Evolutionary conservation across 2,329 filamentous ascomycete genomes (phyloP).

Genomic region (Claviceps monticola): DNA sequence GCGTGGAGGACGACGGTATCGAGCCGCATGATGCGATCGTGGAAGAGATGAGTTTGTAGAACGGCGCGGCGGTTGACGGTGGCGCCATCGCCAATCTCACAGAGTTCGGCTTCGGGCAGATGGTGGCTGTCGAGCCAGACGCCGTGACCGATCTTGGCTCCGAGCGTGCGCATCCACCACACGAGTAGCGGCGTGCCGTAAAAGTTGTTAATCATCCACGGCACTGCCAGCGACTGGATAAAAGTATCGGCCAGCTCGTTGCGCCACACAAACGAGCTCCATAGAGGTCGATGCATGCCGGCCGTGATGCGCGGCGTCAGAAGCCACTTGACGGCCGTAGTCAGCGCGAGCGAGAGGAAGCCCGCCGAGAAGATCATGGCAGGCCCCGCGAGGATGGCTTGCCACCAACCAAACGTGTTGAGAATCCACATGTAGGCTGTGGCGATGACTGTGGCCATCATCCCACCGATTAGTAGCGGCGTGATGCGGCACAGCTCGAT

Average conservation of each 20-base stretch:
- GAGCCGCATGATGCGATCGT: conserved; percentile 12
- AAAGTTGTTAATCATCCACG: conserved; percentile 7
- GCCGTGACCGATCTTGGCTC: conserved; percentile 10
- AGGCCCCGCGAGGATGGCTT: conserved; percentile 6
- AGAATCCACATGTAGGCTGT: conserved; percentile 6
- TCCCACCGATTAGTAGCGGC: conserved; percentile 7
- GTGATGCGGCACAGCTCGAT: conserved; percentile 9
- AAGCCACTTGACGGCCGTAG: conserved; percentile 10
- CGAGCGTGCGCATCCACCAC: conserved; percentile 9
- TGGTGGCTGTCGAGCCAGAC: conserved; percentile 12
- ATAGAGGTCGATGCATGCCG: conserved; percentile 10
- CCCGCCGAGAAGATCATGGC: conserved; percentile 4
- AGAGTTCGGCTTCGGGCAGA: conserved; percentile 11
- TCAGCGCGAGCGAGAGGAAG: conserved; percentile 3
- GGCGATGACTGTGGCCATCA: conserved; percentile 2
- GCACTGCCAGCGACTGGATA: conserved; percentile 25
- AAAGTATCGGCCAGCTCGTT: conserved; percentile 45
- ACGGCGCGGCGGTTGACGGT: conserved; percentile 11
- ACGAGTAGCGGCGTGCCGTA: conserved; percentile 11
- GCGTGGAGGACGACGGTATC: conserved; percentile 9
- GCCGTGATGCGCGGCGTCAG: conserved; percentile 8
- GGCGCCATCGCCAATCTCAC: conserved; percentile 8
- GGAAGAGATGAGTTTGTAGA: conserved; percentile 11
- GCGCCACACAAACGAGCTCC: conserved; percentile 13
- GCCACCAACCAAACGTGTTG: conserved; percentile 6